Evolutionary conservation across 2,329 filamentous ascomycete genomes (phyloP).

Genomic region (Aspergillus niger): DNA sequence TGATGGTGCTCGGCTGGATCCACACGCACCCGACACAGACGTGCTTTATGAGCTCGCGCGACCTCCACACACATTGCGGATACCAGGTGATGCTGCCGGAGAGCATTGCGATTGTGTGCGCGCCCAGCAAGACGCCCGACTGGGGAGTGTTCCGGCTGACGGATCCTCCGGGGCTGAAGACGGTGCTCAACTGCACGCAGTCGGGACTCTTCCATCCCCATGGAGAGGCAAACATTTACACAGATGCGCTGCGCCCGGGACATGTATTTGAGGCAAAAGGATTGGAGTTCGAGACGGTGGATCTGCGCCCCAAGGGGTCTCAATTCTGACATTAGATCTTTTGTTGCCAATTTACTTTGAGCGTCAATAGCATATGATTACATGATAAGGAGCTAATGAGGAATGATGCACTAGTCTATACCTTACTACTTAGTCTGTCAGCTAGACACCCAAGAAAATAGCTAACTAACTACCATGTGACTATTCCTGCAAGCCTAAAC

Average conservation of each 20-base stretch:
- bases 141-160: constrained; percentile 93
- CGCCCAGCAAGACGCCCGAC: constrained; percentile 72
- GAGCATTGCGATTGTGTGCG: constrained; percentile 95
- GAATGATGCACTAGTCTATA: not conserved
- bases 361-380: not conserved
- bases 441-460: not conserved
- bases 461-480: not conserved
- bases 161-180: constrained; percentile 83
- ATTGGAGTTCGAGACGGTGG: constrained; percentile 68
- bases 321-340: constrained; percentile 6
- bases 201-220: constrained; percentile 83
- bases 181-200: constrained; percentile 78
- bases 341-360: not conserved
- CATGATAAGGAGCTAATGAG: not conserved
- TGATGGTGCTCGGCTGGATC: constrained; percentile 93
- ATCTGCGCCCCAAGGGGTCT: constrained; percentile 50
- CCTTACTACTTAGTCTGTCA: not conserved
- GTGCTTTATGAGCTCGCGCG: constrained; percentile 95
- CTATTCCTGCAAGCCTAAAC: too few relatives aligned
- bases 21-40: constrained; percentile 96
- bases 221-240: constrained; percentile 71
- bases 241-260: constrained; percentile 68
- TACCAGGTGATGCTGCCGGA: constrained; percentile 97
- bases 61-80: constrained; percentile 88
- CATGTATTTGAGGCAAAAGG: constrained; percentile 70